These are phyloP conservation scores for Thelephora ganbajun DNA, from an alignment of 768 basidiomycete genomes.

Conservation along the genomic window DNA sequence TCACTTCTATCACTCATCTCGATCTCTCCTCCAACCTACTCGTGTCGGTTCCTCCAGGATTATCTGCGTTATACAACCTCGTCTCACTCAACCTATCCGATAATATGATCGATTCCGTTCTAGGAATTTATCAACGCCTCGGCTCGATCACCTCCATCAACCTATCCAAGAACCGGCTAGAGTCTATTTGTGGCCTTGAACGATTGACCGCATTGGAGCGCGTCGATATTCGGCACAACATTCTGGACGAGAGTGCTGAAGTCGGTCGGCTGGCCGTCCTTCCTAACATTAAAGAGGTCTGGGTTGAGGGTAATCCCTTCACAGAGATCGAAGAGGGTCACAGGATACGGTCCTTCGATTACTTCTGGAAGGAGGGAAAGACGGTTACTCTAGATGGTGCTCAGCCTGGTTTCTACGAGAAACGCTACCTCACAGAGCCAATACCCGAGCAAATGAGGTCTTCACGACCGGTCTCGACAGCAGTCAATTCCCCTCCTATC, in stretches of 20 bases:
- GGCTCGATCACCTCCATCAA: slow-evolving; percentile 70
- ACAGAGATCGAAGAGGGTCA: slow-evolving; percentile 55
- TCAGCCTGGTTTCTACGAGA: slow-evolving; percentile 58
- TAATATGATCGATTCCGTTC: slow-evolving; percentile 95
- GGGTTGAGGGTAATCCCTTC: slow-evolving; percentile 78
- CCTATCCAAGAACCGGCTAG: slow-evolving; percentile 75
- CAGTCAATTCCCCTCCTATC: slow-evolving; percentile 40
- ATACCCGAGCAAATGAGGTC: slow-evolving; percentile 40
- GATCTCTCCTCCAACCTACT: slow-evolving; percentile 88
- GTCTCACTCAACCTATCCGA: slow-evolving; percentile 88
- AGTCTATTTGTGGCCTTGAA: slow-evolving; percentile 92
- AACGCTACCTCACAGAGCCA: slow-evolving; percentile 35
- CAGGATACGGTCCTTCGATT: slow-evolving; percentile 66
- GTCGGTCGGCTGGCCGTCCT: slow-evolving; percentile 70
- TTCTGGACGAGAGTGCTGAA: slow-evolving; percentile 72
- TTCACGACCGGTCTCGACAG: slow-evolving; percentile 30
- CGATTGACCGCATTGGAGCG: slow-evolving; percentile 74
- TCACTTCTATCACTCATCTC: slow-evolving; percentile 66
- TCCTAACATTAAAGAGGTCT: slow-evolving; percentile 69
- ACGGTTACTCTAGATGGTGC: slow-evolving; percentile 63
- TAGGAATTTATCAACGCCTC: slow-evolving; percentile 73
- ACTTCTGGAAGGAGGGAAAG: slow-evolving; percentile 79
- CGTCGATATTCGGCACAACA: slow-evolving; percentile 71
- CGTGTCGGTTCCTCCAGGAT: slow-evolving; percentile 70
- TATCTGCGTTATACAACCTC: slow-evolving; percentile 65